A percentile compares a stretch with the other conserved stretches of the same genome.
These are phyloP conservation scores for Clarireedia homoeocarpa DNA, from an alignment of 2,329 filamentous ascomycete species.

Conservation along the genomic window DNA sequence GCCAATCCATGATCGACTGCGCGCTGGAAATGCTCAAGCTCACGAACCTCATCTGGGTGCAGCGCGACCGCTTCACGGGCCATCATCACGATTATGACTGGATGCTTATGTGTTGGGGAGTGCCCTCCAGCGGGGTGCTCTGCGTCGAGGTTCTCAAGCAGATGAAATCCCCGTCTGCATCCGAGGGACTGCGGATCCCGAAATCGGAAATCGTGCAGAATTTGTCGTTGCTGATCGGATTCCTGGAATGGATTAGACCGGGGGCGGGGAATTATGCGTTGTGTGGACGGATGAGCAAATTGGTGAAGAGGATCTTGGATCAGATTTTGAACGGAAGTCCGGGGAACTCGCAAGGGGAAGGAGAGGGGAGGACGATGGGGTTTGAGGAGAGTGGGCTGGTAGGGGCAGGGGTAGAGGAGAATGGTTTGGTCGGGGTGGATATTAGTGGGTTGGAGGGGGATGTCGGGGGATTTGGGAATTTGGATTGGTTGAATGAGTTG, in stretches of 20 bases:
- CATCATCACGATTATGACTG: conserved; percentile 41
- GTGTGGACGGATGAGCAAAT: conserved; percentile 37
- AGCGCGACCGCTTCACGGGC: conserved; percentile 37
- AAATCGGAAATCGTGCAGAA: conserved; percentile 44
- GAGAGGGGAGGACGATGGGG: not conserved
- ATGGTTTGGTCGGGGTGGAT: not conserved
- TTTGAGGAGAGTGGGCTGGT: not conserved
- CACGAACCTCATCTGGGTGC: conserved; percentile 41
- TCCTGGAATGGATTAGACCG: conserved; percentile 43
- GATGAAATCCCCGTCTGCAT: conserved; percentile 28
- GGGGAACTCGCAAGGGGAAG: not conserved
- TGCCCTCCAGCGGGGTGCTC: conserved; percentile 41
- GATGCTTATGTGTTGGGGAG: conserved; percentile 41
- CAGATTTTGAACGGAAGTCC: conserved; percentile 31
- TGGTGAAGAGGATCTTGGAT: conserved; percentile 44
- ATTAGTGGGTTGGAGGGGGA: conserved; percentile 15
- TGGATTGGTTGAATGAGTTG: conserved; percentile 27
- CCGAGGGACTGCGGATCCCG: conserved; percentile 32
- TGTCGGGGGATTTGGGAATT: conserved; percentile 20
- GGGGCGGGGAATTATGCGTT: conserved; percentile 42
- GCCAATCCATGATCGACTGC: conserved; percentile 37
- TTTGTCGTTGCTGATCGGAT: conserved; percentile 42
- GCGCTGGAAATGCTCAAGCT: conserved; percentile 39
- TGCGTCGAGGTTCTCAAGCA: conserved; percentile 43
- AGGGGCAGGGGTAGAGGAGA: not conserved